Conservation (phyloP, 2,329 filamentous ascomycete species). For the Paecilomyces sp. region DNA sequence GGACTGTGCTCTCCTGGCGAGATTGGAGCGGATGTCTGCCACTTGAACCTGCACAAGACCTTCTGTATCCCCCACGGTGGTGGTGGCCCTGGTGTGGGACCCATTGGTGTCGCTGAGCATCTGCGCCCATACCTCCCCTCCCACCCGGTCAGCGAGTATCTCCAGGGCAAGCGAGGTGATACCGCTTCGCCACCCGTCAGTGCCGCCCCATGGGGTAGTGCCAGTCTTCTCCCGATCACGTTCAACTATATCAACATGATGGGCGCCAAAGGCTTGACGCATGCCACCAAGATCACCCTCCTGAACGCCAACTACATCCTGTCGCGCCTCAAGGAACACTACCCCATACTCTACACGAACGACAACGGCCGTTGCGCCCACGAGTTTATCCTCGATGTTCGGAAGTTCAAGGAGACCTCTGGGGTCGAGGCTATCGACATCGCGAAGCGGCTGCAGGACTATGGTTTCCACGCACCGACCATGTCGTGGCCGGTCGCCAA, state of each 20-base stretch:
- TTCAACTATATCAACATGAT: conserved; percentile 96
- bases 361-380: conserved; percentile 81
- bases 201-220: conserved; percentile 78
- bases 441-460: conserved; percentile 93
- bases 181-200: conserved; percentile 61
- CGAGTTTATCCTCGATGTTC: conserved; percentile 91
- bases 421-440: conserved; percentile 90
- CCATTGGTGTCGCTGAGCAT: conserved; percentile 83
- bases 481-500: conserved; percentile 96
- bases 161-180: conserved; percentile 30
- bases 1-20: conserved; percentile 90
- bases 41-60: conserved; percentile 96
- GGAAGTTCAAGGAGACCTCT: conserved; percentile 73
- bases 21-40: conserved; percentile 93
- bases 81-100: conserved; percentile 86
- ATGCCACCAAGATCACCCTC: conserved; percentile 86
- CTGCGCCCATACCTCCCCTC: conserved; percentile 69
- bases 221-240: conserved; percentile 86
- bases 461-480: conserved; percentile 93
- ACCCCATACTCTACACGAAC: conserved; percentile 91
- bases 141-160: conserved; percentile 52
- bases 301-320: conserved; percentile 97
- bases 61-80: conserved; percentile 98
- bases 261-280: conserved; percentile 72
- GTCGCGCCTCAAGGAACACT: conserved; percentile 75